Evolutionary conservation across 148 eudicot species (phyloP).

Genomic region (Persicaria tinctoria): DNA sequence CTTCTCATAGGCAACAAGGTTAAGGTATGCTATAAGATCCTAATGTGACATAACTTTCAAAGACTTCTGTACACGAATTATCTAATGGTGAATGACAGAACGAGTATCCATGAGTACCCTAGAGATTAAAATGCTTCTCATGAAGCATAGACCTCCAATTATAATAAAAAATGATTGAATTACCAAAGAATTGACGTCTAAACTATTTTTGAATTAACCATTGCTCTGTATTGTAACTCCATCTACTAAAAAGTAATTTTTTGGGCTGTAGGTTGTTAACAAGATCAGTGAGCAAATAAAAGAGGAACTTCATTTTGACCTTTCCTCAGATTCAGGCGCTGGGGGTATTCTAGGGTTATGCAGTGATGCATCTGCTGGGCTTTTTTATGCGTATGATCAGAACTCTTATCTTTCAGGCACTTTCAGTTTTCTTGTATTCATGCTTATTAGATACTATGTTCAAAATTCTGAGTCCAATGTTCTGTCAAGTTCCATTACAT

Average conservation of each 20-base stretch:
- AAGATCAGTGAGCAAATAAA: constrained; percentile 90
- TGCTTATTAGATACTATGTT: neutral
- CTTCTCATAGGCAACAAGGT: constrained; percentile 93
- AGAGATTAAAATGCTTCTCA: neutral
- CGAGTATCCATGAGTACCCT: neutral
- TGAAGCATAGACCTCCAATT: neutral
- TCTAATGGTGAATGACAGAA: neutral
- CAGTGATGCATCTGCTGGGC: constrained; percentile 96
- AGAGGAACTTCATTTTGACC: constrained; percentile 92
- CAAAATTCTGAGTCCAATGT: neutral
- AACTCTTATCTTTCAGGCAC: constrained; percentile 89
- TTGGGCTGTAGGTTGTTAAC: constrained; percentile 67
- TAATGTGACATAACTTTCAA: neutral
- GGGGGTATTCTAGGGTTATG: constrained; percentile 81
- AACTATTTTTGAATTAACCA: neutral
- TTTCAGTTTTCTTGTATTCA: neutral
- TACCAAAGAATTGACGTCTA: neutral
- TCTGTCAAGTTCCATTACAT: neutral
- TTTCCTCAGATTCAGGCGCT: constrained; percentile 63
- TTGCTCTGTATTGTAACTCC: neutral
- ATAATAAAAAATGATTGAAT: neutral
- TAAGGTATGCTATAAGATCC: constrained; percentile 49
- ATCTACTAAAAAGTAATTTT: too few relatives aligned
- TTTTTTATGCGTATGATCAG: constrained; percentile 92
- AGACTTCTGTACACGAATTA: neutral